phyloP scores from a whole-genome alignment of 306 rosid genomes.

The Datisca glomerata region DNA sequence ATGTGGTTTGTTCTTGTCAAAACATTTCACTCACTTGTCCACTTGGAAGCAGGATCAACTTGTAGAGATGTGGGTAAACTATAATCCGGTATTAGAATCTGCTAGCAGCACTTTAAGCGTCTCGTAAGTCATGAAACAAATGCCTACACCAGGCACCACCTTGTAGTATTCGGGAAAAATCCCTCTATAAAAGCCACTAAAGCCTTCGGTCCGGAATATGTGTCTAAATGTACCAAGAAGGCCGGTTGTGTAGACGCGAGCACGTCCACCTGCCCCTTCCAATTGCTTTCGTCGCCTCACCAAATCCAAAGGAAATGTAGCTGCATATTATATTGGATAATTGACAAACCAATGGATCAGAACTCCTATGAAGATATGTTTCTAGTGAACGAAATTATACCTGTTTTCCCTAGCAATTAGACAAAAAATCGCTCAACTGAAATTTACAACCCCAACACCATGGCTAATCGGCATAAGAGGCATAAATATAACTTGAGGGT shows the following conservation, averaged over 20 bases:
- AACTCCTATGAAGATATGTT: no score
- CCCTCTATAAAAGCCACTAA: conserved; percentile 84
- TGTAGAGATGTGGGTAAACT: no score
- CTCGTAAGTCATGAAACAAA: conserved; percentile 96
- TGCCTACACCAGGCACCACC: conserved; percentile 97
- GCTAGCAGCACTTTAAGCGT: conserved; percentile 67
- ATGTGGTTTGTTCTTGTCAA: no score
- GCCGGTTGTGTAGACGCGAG: conserved; percentile 74
- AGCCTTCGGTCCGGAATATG: conserved; percentile 67
- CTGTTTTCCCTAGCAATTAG: no score
- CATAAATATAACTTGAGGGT: no score
- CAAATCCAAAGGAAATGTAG: conserved; percentile 95
- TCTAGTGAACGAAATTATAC: no score
- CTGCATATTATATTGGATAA: conserved; percentile 40
- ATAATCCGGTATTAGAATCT: conserved; percentile 25
- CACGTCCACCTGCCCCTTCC: conserved; percentile 97
- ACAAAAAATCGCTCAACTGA: no score
- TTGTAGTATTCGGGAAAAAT: conserved; percentile 94
- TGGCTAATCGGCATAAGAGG: no score
- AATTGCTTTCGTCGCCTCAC: conserved; percentile 92
- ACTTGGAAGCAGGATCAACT: no score
- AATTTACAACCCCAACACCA: no score
- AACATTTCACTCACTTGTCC: no score
- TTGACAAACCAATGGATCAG: conserved; percentile 21
- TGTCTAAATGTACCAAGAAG: conserved; percentile 62